Percentiles rank a stretch among this genome's conserved stretches.
Conservation (phyloP, 345 rosid species). For the Moricandia moricandioides region DNA sequence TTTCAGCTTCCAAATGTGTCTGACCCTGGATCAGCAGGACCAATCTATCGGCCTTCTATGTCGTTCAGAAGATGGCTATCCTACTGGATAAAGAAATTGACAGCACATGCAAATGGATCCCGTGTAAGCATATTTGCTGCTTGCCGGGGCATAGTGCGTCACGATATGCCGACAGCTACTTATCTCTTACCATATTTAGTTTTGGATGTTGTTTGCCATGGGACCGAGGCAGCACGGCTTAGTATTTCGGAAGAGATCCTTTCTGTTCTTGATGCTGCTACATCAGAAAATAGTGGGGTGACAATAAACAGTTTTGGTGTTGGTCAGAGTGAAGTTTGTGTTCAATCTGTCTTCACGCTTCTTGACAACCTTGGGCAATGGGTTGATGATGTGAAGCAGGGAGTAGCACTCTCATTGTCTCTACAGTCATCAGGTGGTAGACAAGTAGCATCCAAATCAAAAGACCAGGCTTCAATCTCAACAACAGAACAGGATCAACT, state of each 20-base stretch:
- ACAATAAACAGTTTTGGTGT: conserved; percentile 48
- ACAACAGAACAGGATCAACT: conserved; percentile 66
- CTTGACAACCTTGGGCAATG: conserved; percentile 98
- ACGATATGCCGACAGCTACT: conserved; percentile 87
- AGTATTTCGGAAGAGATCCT: conserved; percentile 85
- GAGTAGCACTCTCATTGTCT: conserved; percentile 73
- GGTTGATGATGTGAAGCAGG: conserved; percentile 90
- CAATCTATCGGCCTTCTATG: conserved; percentile 88
- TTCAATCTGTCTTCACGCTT: conserved; percentile 92
- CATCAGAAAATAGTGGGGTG: conserved; percentile 65
- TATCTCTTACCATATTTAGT: conserved; percentile 93
- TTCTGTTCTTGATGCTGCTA: conserved; percentile 86
- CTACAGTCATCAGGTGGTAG: conserved; percentile 51
- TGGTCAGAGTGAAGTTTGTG: conserved; percentile 90
- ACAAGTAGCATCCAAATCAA: conserved; percentile 61
- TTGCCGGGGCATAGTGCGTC: conserved; percentile 96
- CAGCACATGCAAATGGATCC: conserved; percentile 82
- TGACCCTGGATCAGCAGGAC: conserved; percentile 65
- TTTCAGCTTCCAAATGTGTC: conserved; percentile 87
- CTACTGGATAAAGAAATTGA: conserved; percentile 80
- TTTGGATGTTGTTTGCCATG: conserved; percentile 81
- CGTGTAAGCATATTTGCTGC: conserved; percentile 83
- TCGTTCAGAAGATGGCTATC: conserved; percentile 94
- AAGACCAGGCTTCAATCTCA: conserved; percentile 50
- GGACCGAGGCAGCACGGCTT: conserved; percentile 74